Evolutionary conservation across 1,139 yeast genomes (phyloP).

Genomic region (Torulaspora globosa): DNA sequence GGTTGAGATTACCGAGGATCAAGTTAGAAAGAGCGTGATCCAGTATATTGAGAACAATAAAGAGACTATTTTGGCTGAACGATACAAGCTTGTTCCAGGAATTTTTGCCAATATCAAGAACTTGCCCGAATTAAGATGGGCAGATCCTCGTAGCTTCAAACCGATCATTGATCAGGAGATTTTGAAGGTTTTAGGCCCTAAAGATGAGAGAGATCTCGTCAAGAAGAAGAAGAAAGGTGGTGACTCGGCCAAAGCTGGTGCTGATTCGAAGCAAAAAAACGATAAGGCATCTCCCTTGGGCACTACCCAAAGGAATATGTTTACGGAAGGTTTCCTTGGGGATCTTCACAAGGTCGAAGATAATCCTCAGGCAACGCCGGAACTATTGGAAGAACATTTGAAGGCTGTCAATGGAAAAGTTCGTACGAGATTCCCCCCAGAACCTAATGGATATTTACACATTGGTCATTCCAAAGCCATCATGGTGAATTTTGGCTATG

Average conservation of each 20-base stretch:
- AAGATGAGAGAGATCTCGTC: conserved; percentile 86
- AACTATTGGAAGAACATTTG: conserved; percentile 74
- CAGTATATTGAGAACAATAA: conserved; percentile 57
- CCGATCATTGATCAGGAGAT: conserved; percentile 78
- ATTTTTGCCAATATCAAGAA: conserved; percentile 73
- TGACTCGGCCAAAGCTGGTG: conserved; percentile 33
- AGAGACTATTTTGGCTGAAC: conserved; percentile 56
- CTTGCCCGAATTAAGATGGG: conserved; percentile 81
- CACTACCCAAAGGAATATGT: conserved; percentile 67
- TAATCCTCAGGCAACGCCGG: conserved; percentile 85
- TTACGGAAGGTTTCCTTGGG: conserved; percentile 91
- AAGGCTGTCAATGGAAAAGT: conserved; percentile 76
- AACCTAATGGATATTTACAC: conserved; percentile 94
- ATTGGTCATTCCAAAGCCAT: conserved; percentile 98
- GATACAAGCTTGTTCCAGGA: conserved; percentile 75
- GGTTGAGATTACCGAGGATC: conserved; percentile 58
- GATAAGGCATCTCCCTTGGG: conserved; percentile 35
- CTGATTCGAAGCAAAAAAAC: conserved; percentile 28
- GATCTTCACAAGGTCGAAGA: conserved; percentile 94
- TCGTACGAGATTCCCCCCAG: conserved; percentile 95
- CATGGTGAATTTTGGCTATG: conserved; percentile 93
- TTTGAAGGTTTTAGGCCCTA: conserved; percentile 75
- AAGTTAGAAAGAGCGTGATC: conserved; percentile 55
- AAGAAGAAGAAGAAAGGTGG: conserved; percentile 69
- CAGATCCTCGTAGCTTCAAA: conserved; percentile 78